Conservation (phyloP, 441 rosid genomes). For the Adansonia grandidieri region DNA sequence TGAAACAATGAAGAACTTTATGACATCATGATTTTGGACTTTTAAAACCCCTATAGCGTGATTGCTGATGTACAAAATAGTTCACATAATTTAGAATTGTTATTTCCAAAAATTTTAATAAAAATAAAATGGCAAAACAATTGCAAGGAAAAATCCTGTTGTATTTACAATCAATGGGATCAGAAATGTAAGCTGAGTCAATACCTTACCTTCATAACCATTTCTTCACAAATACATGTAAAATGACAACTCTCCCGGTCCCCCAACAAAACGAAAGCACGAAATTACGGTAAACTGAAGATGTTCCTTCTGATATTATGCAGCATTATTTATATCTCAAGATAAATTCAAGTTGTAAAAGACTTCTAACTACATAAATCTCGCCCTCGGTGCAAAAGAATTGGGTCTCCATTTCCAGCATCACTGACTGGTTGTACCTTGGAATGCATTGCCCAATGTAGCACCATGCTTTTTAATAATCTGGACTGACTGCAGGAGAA, state of each 20-base stretch:
- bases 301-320: background rate
- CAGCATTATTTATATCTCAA: background rate
- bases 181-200: background rate
- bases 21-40: background rate
- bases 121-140: background rate
- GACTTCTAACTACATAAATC: background rate
- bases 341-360: background rate
- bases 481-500: conserved; percentile 52
- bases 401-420: background rate
- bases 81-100: background rate
- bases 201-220: background rate
- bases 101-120: background rate
- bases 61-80: background rate
- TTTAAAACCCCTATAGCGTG: no score
- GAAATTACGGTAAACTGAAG: background rate
- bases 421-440: conserved; percentile 32
- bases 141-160: background rate
- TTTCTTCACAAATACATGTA: background rate
- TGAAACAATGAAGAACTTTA: background rate
- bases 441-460: conserved; percentile 54
- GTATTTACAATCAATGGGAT: background rate
- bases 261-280: background rate
- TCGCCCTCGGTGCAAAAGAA: background rate
- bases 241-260: background rate
- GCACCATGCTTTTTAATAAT: conserved; percentile 79